Conservation (phyloP, 129 eudicot genomes). For the Saussurea involucrata region DNA sequence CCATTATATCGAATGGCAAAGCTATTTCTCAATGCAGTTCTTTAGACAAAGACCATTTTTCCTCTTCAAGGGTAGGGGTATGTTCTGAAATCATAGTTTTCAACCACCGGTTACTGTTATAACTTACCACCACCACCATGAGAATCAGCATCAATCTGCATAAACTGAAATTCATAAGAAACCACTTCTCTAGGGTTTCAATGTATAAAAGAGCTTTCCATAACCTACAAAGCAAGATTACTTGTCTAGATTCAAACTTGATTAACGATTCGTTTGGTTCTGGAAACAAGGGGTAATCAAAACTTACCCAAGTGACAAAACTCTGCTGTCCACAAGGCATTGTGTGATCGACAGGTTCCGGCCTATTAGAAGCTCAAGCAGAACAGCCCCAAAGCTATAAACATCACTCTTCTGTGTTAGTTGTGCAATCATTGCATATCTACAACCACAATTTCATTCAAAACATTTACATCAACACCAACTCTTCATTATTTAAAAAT, state of each 20-base stretch:
- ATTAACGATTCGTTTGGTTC: neutral
- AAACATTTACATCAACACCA: neutral
- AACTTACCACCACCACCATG: slow-evolving; percentile 2
- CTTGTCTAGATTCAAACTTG: too few relatives aligned
- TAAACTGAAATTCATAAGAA: slow-evolving; percentile 27
- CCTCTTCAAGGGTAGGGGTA: too few relatives aligned
- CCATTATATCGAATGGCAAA: neutral
- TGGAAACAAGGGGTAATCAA: too few relatives aligned
- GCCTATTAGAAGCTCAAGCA: slow-evolving; percentile 84
- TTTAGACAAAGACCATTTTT: neutral
- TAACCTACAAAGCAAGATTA: too few relatives aligned
- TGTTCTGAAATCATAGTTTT: too few relatives aligned
- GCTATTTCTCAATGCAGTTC: neutral
- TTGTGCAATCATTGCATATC: slow-evolving; percentile 92
- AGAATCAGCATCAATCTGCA: slow-evolving; percentile 2
- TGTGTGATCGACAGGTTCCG: slow-evolving; percentile 92
- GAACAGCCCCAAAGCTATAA: slow-evolving; percentile 86
- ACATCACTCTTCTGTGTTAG: slow-evolving; percentile 88
- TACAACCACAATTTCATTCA: slow-evolving; percentile 26
- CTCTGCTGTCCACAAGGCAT: slow-evolving; percentile 94
- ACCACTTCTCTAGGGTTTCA: too few relatives aligned
- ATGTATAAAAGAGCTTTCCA: neutral
- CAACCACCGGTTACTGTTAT: slow-evolving; percentile 8
- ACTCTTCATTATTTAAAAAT: neutral
- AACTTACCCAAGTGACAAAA: slow-evolving; percentile 94